phyloP scores from a whole-genome alignment of 116 monocot genomes.

The Zostera marina region DNA sequence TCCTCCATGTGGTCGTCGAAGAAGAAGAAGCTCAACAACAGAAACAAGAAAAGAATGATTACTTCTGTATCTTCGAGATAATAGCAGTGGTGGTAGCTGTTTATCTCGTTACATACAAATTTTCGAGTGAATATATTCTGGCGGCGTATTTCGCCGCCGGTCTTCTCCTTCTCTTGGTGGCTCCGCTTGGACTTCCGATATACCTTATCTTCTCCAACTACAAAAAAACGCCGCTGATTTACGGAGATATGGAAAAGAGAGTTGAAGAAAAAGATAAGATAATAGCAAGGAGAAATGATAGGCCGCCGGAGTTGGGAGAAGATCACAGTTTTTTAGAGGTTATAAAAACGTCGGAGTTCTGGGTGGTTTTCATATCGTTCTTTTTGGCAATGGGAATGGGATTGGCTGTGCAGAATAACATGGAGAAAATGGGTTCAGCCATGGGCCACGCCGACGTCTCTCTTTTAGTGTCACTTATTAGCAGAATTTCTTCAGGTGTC shows the following conservation, averaged over 20 bases:
- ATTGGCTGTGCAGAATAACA: slow-evolving; percentile 88
- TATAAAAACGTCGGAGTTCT: slow-evolving; percentile 42
- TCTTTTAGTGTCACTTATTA: slow-evolving; percentile 70
- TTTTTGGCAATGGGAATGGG: slow-evolving; percentile 84
- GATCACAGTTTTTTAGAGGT: slow-evolving; percentile 71
- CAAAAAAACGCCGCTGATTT: background rate
- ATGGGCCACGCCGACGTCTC: slow-evolving; percentile 84
- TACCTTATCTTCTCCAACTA: slow-evolving; percentile 6
- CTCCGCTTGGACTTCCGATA: slow-evolving; percentile 42
- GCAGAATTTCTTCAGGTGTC: slow-evolving; percentile 81
- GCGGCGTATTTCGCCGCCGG: slow-evolving; percentile 37
- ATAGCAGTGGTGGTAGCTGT: slow-evolving; percentile 63
- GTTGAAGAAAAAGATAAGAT: background rate
- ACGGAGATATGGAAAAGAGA: background rate
- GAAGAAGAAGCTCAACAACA: background rate
- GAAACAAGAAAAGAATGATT: background rate
- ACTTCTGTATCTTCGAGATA: slow-evolving; percentile 50
- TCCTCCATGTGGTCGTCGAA: slow-evolving; percentile 44
- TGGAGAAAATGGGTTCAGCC: slow-evolving; percentile 90
- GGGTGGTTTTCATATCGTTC: slow-evolving; percentile 85
- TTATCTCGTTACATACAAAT: slow-evolving; percentile 59
- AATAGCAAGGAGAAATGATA: background rate
- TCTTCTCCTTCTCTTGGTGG: slow-evolving; percentile 42
- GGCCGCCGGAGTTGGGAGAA: slow-evolving; percentile 46
- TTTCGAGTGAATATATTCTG: slow-evolving; percentile 30